Base-by-base conservation (phyloP, 2,329 filamentous ascomycete genomes). In the Cytospora piceicola region DNA sequence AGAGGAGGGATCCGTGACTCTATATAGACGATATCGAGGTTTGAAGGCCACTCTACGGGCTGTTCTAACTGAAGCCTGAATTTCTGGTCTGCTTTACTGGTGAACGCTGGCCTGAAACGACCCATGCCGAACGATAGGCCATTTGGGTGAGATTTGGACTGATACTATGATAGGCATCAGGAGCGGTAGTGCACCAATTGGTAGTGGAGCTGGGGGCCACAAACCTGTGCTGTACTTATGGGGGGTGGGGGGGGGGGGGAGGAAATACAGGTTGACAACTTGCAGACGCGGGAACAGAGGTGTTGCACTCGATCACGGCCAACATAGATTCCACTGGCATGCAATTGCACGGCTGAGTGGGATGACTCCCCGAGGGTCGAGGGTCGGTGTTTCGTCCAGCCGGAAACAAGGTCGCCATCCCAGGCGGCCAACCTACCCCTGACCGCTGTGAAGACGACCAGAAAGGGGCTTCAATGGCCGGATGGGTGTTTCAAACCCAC, bases 81-180 rank as follows among this genome's bases (percentile, higher is more conserved):
- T 12, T 39, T 9, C 39, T 55, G 24, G 53, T 15, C 34, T 57
- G 11, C n/a, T 22, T 52, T 22, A 17, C 17, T 39, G 4, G 20
- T 36, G 32, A 57, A 9, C 22, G 34, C 22, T 52, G 61, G 29
- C 52, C 24, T 63, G 53, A 63, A 63, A 63, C 61, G 7, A 29
- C 12, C 27, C 22, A 57, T 57, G 22, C 30, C 11, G 52, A 30
- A 52, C 36, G 11, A 14, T 12, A 30, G 61, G 42, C 39, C 61
- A 12, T 7, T 11, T 5, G 14, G 46, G 8, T 4, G 34, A 49
- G 24, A 1, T 22, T 46, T 1, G 1, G n/a, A 46, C 42, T 14
- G 12, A 5, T 42, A 17, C 39, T 49, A 49, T 49, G 24, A 49
- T 24, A 49, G 42, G 2, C 11, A 22, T n/a, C n/a, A 20, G 42